These are phyloP conservation scores for Penicillium antarcticum DNA, from an alignment of 495 filamentous ascomycete genomes.

Conservation along the genomic window DNA sequence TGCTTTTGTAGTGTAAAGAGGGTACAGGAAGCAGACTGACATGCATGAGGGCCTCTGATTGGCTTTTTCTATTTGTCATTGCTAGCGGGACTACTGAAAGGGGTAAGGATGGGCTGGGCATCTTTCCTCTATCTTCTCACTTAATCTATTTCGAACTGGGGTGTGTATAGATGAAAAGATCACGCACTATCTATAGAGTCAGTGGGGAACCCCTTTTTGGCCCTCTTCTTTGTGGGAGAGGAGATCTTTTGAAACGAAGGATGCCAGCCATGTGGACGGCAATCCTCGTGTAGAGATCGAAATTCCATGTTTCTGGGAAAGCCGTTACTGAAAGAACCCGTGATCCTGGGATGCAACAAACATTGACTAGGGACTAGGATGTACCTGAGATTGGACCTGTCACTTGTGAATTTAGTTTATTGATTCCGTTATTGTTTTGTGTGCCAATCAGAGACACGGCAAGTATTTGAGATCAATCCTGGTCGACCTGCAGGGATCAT, in stretches of 20 bases:
- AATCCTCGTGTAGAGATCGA: conserved; percentile 27
- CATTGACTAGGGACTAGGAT: conserved; percentile 24
- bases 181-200: background rate
- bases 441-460: conserved; percentile 29
- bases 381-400: conserved; percentile 13
- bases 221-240: too few species aligned
- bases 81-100: conserved; percentile 2
- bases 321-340: conserved; percentile 25
- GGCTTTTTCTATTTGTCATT: conserved; percentile 41
- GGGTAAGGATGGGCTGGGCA: conserved; percentile 29
- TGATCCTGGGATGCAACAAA: conserved; percentile 27
- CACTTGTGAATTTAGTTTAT: conserved; percentile 3
- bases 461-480: conserved; percentile 44
- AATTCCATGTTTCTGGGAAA: conserved; percentile 23
- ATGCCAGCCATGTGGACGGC: conserved; percentile 14
- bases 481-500: conserved; percentile 30
- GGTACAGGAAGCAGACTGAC: background rate
- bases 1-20: conserved; percentile 4
- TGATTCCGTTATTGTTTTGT: conserved; percentile 5
- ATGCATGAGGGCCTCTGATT: conserved; percentile 8
- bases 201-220: background rate
- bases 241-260: too few species aligned
- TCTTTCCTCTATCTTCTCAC: conserved; percentile 1
- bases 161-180: background rate
- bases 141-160: background rate